A percentile compares a stretch with the other conserved stretches of the same genome.
Conservation (phyloP, 208 protist genomes). For the Leishmania amazonensis region DNA sequence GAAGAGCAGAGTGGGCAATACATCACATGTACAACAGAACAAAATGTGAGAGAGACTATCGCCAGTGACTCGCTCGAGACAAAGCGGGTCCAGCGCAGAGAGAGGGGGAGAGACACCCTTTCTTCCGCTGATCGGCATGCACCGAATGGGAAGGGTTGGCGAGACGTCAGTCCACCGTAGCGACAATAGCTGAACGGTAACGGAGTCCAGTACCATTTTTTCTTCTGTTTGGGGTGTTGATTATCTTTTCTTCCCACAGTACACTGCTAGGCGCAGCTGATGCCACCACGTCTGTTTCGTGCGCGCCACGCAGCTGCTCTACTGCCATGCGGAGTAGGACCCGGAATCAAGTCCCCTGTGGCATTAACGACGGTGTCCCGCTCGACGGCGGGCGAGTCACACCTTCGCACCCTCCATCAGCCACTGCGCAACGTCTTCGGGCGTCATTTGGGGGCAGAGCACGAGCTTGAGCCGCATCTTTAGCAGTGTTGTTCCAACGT, state of each 20-base stretch:
- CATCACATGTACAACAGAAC: neutral
- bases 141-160: neutral
- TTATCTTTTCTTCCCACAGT: neutral
- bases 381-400: neutral
- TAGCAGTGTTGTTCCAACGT: conserved; percentile 56
- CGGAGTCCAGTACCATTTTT: neutral
- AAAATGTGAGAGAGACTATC: neutral
- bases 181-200: neutral
- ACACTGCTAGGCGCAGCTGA: neutral
- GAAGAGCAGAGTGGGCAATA: neutral
- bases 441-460: conserved; percentile 42
- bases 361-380: neutral
- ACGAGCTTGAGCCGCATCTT: conserved; percentile 57
- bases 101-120: too few relatives aligned
- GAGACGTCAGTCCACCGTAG: neutral
- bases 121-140: neutral
- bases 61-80: neutral
- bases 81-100: neutral
- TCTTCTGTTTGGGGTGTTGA: neutral
- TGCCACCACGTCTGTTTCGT: neutral
- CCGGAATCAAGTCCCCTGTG: neutral
- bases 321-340: neutral
- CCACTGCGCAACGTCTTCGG: conserved; percentile 25
- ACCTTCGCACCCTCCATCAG: conserved; percentile 17
- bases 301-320: neutral